Base-by-base conservation (phyloP, 139 green algal species). In the Pleodorina starrii region DNA sequence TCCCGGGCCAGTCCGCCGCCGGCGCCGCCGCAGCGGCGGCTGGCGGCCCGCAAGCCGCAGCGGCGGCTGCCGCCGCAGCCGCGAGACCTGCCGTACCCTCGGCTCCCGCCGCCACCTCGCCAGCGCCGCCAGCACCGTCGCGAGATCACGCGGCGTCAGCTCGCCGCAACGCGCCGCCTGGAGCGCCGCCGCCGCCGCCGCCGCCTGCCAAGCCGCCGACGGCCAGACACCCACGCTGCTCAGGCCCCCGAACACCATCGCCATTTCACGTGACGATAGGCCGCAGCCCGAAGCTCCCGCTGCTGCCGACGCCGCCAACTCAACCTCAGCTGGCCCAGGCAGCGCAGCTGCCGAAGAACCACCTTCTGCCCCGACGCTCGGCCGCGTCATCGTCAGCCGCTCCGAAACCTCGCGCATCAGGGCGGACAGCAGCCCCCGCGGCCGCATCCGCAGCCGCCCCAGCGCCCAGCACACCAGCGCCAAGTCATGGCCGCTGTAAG, bases 141-240 rank as follows among this genome's bases (percentile, higher is more conserved):
- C 54, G 36, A 74, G 25, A 1, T 85, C 50, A 14, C 36, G 78
- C 54, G 78, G 78, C 78, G 23, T 29, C 78, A 85, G 78, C 40
- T 27, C 7, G 6, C 51, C 57, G 12, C 19, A 36, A 40, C 35
- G 21, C 80, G n/a, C 50, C 29, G 27, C 27, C 42, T 14, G 17
- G 23, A 63, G 10, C 57, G 42, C 80, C 59, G 38, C 80, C 5
- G 19, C 59, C 38, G 80, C 80, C 59, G 43, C 80, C 40, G 40
- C 42, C 3, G 59, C 38, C 80, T 57, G 54, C 80, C 80, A 86
- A 5, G n/a, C 27, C 6, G n/a, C 40, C 0, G 27, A 25, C 11
- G 80, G 80, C 80, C 80, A 86, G 35, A 76, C 57, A 25, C 80
- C 80, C 27, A 86, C n/a, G 80, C 46, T 57, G 59, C 80, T 86